A percentile compares a stretch with the other conserved stretches of the same genome.
phyloP scores from a whole-genome alignment of 345 rosid species.

The Ceriops zippeliana region DNA sequence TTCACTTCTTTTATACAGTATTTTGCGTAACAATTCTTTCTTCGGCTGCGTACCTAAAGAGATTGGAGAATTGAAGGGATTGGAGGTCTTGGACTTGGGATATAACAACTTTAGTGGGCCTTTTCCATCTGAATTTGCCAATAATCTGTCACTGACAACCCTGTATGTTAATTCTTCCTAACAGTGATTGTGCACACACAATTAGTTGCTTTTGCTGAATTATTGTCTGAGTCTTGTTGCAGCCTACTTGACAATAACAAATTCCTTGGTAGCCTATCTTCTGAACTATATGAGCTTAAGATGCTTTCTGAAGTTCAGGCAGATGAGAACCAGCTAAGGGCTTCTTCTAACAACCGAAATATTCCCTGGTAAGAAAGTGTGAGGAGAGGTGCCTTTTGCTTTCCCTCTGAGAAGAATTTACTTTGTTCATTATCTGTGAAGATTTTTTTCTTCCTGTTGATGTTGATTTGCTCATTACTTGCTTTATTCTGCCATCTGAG shows the following conservation, averaged over 20 bases:
- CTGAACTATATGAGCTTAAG: slow-evolving; percentile 37
- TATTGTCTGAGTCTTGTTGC: slow-evolving; percentile 15
- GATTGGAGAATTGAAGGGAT: slow-evolving; percentile 56
- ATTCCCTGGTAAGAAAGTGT: slow-evolving; percentile 22
- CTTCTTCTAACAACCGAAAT: slow-evolving; percentile 20
- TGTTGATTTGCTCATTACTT: neutral
- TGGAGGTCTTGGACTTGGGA: slow-evolving; percentile 80
- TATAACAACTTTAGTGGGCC: slow-evolving; percentile 67
- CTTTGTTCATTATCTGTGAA: neutral
- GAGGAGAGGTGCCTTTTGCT: too few relatives aligned
- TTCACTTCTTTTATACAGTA: slow-evolving; percentile 35
- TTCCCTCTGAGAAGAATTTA: neutral
- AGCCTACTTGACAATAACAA: slow-evolving; percentile 53
- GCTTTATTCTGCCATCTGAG: neutral
- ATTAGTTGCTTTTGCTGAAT: slow-evolving; percentile 12
- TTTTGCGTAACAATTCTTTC: slow-evolving; percentile 79
- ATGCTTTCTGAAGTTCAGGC: slow-evolving; percentile 41
- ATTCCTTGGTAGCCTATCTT: slow-evolving; percentile 37
- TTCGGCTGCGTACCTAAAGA: slow-evolving; percentile 66
- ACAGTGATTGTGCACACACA: neutral
- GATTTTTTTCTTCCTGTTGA: too few relatives aligned
- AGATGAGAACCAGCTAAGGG: slow-evolving; percentile 34
- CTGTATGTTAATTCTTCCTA: slow-evolving; percentile 35
- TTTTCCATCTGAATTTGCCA: slow-evolving; percentile 40
- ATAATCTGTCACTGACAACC: slow-evolving; percentile 37